phyloP scores from a whole-genome alignment of 2,329 filamentous ascomycete species.

The Dactylellina drechsleri region DNA sequence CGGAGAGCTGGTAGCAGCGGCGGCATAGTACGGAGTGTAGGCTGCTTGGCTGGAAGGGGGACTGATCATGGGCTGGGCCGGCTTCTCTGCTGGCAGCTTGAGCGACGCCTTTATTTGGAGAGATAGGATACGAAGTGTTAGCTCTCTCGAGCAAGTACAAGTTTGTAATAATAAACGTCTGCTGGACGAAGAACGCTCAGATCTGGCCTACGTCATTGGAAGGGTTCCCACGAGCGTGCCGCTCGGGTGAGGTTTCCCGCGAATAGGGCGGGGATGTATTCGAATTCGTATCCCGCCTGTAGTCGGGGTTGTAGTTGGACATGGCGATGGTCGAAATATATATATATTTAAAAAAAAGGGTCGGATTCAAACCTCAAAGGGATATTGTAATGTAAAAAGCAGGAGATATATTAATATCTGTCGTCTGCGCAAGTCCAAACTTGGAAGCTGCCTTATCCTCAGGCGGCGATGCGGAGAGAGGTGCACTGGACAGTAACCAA shows the following conservation, averaged over 20 bases:
- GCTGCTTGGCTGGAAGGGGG: constrained; percentile 33
- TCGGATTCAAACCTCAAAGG: neutral
- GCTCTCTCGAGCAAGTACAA: neutral
- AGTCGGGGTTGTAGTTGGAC: constrained; percentile 54
- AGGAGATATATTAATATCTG: constrained; percentile 1
- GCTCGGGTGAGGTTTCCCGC: constrained; percentile 45
- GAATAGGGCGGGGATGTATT: constrained; percentile 42
- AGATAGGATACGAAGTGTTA: neutral
- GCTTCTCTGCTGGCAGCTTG: constrained; percentile 34
- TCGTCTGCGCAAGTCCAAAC: constrained; percentile 25
- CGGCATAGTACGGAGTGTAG: constrained; percentile 46
- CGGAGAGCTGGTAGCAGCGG: constrained; percentile 19
- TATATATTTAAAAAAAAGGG: too few relatives aligned
- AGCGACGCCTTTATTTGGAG: constrained; percentile 20
- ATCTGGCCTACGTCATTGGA: constrained; percentile 12
- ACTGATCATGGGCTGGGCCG: constrained; percentile 29
- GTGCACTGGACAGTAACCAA: neutral
- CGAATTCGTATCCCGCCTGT: constrained; percentile 25
- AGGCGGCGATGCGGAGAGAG: constrained; percentile 13
- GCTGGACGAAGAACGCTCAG: neutral
- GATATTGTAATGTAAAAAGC: neutral
- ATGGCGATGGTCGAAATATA: constrained; percentile 13
- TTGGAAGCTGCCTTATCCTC: neutral
- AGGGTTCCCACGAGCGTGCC: constrained; percentile 25
- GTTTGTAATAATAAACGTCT: neutral